Evolutionary conservation across 2,329 filamentous ascomycete species (phyloP), one percentile per base, ranked within the genome.

Genomic region (Hirsutella rhossiliensis): DNA sequence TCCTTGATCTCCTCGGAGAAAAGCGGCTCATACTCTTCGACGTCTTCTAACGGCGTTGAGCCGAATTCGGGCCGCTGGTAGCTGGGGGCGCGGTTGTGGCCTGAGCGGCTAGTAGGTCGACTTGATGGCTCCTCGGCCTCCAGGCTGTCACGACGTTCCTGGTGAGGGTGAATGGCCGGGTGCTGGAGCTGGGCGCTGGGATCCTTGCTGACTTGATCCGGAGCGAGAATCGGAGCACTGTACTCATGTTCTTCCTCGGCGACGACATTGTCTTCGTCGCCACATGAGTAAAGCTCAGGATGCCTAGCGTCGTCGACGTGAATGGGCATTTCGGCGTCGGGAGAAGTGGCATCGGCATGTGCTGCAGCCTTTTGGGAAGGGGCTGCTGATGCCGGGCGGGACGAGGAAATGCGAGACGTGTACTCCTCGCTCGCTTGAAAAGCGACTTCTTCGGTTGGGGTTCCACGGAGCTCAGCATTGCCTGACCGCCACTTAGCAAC

Each of bases 1-100:
- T 66, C 59, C 45, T 78, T 75, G 4, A 75, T 73, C 15, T 89
- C 84, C 45, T 92, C 88, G 0, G 86, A 82, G 63, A 98, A 98
- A 4, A 98, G 68, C 2, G 92, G 92, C 60, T 97, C 90, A 56
- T 97, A 97, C 61, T 97, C 89, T 55, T 89, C 83, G 5, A 94
- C 85, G 56, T 94, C 84, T 54, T 94, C 87, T 9, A 94, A 67
- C 5, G 85, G 86, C 4, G 83, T 88, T 38, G 78, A 65, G 56
- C 66, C 65, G 62, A 82, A 59, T 62, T 82, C 69, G 11, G 61
- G 54, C 44, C 67, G 65, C 15, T 73, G 68, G 7, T 72, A 64
- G 15, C 23, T 38, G 39, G 66, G 69, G 50, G 73, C 78, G 57
- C 82, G 78, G 36, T 80, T 66, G 58, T 77, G 53, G 17, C 28